Percentiles rank a stretch among this genome's conserved stretches.
These are phyloP conservation scores for Wickerhamomyces ciferrii DNA, from an alignment of 805 yeast species.

Conservation along the genomic window DNA sequence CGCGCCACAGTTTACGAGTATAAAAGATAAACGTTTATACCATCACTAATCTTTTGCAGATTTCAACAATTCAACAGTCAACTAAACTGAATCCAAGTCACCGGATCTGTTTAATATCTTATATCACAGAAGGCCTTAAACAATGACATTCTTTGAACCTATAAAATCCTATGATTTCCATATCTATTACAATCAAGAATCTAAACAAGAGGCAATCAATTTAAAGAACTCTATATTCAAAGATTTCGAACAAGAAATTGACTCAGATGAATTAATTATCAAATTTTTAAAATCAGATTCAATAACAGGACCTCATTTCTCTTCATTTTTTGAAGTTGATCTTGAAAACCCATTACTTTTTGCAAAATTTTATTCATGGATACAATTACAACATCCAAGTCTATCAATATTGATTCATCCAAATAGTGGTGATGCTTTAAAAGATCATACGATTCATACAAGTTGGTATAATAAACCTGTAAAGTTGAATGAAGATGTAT, in stretches of 20 bases:
- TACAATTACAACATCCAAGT: constrained; percentile 42
- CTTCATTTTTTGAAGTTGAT: constrained; percentile 49
- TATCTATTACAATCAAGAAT: constrained; percentile 39
- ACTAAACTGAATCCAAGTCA: no score
- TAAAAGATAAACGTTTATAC: no score
- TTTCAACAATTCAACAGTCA: no score
- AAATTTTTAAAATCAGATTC: constrained; percentile 7
- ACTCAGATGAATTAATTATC: constrained; percentile 18
- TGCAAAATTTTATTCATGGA: constrained; percentile 37
- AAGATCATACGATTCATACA: constrained; percentile 45
- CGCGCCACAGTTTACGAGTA: no score
- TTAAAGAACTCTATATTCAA: constrained; percentile 34
- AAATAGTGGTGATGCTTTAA: constrained; percentile 29
- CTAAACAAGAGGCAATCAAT: constrained; percentile 26
- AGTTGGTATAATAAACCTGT: constrained; percentile 45
- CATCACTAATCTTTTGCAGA: no score
- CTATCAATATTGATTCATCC: constrained; percentile 52
- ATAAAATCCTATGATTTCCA: constrained; percentile 43
- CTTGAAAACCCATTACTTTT: constrained; percentile 36
- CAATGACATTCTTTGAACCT: constrained; percentile 5
- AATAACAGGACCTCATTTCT: constrained; percentile 37
- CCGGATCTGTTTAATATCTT: no score
- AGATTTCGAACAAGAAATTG: constrained; percentile 32
- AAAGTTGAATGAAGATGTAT: constrained; percentile 10
- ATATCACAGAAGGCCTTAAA: background rate